Percentiles rank a stretch among this genome's conserved stretches.
phyloP scores from a whole-genome alignment of 2,329 filamentous ascomycete species.

The Aureobasidium sp. region DNA sequence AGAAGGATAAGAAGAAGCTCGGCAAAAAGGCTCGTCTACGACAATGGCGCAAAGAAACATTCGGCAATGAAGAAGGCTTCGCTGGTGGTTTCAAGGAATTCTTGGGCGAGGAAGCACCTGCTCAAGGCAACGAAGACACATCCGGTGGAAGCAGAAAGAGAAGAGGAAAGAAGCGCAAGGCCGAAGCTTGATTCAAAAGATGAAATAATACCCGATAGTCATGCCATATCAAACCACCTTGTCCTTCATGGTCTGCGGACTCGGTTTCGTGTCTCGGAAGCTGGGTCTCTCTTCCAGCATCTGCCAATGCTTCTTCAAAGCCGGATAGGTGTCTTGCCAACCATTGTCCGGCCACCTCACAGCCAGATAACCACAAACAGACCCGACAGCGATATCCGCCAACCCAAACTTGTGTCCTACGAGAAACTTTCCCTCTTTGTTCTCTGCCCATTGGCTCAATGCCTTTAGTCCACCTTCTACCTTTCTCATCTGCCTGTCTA shows the following conservation, averaged over 20 bases:
- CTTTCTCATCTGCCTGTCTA: conserved; percentile 28
- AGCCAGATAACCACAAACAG: conserved; percentile 28
- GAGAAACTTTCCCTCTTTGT: conserved; percentile 22
- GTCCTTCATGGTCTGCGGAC: conserved; percentile 29
- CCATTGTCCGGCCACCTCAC: conserved; percentile 26
- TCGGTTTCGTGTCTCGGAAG: conserved; percentile 27
- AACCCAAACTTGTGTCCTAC: conserved; percentile 27
- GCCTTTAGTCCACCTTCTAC: conserved; percentile 29
- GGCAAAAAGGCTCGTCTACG: conserved; percentile 87
- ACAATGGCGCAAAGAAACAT: conserved; percentile 70
- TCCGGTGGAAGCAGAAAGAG: conserved; percentile 31
- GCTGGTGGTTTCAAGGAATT: conserved; percentile 33
- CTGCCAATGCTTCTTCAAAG: conserved; percentile 38
- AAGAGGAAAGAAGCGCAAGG: conserved; percentile 30
- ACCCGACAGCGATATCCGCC: conserved; percentile 30
- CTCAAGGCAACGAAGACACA: conserved; percentile 23
- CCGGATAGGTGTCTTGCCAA: conserved; percentile 29
- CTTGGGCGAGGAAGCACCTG: conserved; percentile 20
- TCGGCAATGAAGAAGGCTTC: conserved; percentile 51
- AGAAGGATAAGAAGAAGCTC: conserved; percentile 75
- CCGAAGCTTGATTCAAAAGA: conserved; percentile 16
- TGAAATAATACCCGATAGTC: background rate
- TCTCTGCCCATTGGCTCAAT: conserved; percentile 25
- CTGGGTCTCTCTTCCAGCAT: conserved; percentile 37
- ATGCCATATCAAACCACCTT: conserved; percentile 24